A percentile compares a stretch with the other conserved stretches of the same genome.
phyloP scores from a whole-genome alignment of 1,284 basidiomycete genomes.

The Heliocybe sulcata region DNA sequence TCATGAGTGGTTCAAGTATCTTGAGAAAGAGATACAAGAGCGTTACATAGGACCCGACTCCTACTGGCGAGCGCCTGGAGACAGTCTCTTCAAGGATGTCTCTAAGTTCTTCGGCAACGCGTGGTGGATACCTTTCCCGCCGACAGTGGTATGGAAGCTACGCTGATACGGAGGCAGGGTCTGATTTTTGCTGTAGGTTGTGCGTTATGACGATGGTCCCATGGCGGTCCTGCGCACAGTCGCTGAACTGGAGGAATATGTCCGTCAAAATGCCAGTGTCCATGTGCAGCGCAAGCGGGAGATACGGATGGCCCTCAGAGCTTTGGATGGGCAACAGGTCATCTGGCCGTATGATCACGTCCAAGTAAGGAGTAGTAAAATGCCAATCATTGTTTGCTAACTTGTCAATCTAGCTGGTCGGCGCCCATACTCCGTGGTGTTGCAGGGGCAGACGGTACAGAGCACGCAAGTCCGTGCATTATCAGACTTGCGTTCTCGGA shows the following conservation, averaged over 20 bases:
- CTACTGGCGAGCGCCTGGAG: conserved; percentile 48
- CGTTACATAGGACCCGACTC: conserved; percentile 61
- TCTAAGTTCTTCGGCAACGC: conserved; percentile 63
- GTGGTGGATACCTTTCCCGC: conserved; percentile 78
- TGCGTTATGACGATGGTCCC: conserved; percentile 66
- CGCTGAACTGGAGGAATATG: conserved; percentile 51
- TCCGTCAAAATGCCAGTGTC: conserved; percentile 54
- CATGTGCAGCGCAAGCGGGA: conserved; percentile 47
- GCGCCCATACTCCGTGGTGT: conserved; percentile 31
- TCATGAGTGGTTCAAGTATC: conserved; percentile 31
- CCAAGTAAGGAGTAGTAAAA: conserved; percentile 30
- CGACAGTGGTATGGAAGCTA: conserved; percentile 42
- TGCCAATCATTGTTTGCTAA: conserved; percentile 8
- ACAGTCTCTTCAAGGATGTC: conserved; percentile 24
- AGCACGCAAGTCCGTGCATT: conserved; percentile 41
- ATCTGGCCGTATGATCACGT: conserved; percentile 61
- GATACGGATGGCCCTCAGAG: conserved; percentile 59
- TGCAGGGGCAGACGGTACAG: conserved; percentile 37
- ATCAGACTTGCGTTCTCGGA: conserved; percentile 41
- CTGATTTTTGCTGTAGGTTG: conserved; percentile 33
- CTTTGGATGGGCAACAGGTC: conserved; percentile 61
- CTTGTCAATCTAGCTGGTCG: conserved; percentile 32
- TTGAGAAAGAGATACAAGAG: conserved; percentile 47
- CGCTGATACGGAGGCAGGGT: neutral
- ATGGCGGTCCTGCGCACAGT: conserved; percentile 40